Base-by-base conservation (phyloP, 345 rosid species). In the Syzygium oleosum region DNA sequence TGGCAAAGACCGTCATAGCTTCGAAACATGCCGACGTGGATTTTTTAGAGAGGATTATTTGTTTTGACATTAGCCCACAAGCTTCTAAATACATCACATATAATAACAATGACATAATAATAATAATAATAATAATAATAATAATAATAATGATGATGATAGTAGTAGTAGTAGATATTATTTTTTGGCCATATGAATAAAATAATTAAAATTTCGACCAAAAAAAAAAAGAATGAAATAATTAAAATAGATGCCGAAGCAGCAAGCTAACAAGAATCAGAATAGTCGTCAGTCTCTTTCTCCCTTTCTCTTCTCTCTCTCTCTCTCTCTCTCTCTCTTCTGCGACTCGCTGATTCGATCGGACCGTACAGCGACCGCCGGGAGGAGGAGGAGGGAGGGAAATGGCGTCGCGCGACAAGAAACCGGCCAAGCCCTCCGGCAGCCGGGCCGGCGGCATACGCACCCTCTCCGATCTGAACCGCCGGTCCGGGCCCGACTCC, bases 381-480 rank as follows among this genome's bases (percentile, higher is more conserved):
- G 38, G 22, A 31, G 59, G 22, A 10, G 29, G 11, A n/a, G 63
- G 25, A 11, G 0, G 10, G 79, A 10, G 15, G 29, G 6, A 8
- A 13, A 97, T 97, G 99, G 88, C 98, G 15, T 94, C 99, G 0
- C 92, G 92, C 54, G 98, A 96, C 94, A 94, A 94, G 93, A 95
- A 95, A 89, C 93, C 95, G 31, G 94, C 95, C 84, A 96, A 95
- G 92, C 87, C 97, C 8, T 93, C 95, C 4, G 73, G 92, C 88
- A 90, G 95, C 88, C 94, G 98, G 12, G 27, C 94, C 53, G 94
- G 95, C 29, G 95, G 97, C 53, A 92, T 97, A 87, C 97, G 94
- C 46, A 96, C 99, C 22, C 97, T 96, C 41, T 93, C 98, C 83
- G 99, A 97, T 94, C 95, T 97, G 56, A 97, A 96, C 91, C 90